Evolutionary conservation across 2,329 filamentous ascomycete genomes (phyloP).

Genomic region (Davidsoniella neocaledoniae): DNA sequence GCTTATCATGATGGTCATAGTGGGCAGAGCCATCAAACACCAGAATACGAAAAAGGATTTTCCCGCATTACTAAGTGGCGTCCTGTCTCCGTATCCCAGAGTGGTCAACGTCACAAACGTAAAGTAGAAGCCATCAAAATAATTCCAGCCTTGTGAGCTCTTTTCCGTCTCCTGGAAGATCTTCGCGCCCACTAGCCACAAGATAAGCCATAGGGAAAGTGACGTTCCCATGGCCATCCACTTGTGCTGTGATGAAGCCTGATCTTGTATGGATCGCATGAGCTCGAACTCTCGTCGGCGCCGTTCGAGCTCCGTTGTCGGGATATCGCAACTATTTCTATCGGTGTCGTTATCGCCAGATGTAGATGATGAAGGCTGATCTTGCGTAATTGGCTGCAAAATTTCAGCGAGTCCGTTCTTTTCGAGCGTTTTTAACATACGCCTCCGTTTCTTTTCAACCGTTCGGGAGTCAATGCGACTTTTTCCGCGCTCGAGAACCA

Average conservation of each 20-base stretch:
- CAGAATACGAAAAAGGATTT: conserved; percentile 88
- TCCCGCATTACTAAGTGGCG: conserved; percentile 60
- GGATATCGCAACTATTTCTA: neutral
- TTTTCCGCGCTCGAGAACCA: conserved; percentile 41
- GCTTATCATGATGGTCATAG: conserved; percentile 72
- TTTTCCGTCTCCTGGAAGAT: conserved; percentile 46
- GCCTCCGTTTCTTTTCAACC: conserved; percentile 40
- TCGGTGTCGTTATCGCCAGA: neutral
- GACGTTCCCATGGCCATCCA: conserved; percentile 62
- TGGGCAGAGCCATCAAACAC: conserved; percentile 71
- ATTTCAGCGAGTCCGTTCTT: conserved; percentile 29
- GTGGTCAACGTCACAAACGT: conserved; percentile 70
- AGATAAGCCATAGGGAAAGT: conserved; percentile 45
- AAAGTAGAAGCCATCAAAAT: conserved; percentile 75
- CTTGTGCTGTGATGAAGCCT: conserved; percentile 46
- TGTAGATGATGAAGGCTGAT: neutral
- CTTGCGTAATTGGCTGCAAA: conserved; percentile 29
- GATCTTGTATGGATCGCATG: conserved; percentile 64
- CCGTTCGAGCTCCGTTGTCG: conserved; percentile 33
- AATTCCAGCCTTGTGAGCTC: conserved; percentile 45
- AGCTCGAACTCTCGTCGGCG: conserved; percentile 56
- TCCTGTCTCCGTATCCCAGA: conserved; percentile 71
- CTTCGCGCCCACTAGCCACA: conserved; percentile 69
- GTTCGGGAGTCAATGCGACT: conserved; percentile 37
- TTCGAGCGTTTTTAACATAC: conserved; percentile 28